Evolutionary conservation across 108 stramenopile genomes (phyloP).

Genomic region (Discostella stelligeroides): DNA sequence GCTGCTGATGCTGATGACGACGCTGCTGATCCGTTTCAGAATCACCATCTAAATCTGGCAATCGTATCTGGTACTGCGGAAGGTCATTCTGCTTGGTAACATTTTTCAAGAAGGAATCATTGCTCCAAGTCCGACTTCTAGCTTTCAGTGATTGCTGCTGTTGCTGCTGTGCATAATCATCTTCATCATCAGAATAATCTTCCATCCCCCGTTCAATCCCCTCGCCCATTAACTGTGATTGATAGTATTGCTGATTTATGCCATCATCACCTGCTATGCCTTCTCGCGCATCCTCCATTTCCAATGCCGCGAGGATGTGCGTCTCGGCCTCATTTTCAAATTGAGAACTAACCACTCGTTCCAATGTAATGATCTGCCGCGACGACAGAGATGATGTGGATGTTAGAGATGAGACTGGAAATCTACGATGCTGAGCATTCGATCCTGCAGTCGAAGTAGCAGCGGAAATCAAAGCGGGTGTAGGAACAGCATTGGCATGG

Average conservation of each 20-base stretch:
- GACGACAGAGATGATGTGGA: not conserved
- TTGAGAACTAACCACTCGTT: slow-evolving; percentile 24
- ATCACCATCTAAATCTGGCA: too few relatives aligned
- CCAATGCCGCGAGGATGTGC: slow-evolving; percentile 38
- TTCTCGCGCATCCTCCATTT: slow-evolving; percentile 26
- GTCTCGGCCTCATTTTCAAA: slow-evolving; percentile 49
- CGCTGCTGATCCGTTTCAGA: not conserved
- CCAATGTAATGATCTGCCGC: slow-evolving; percentile 13
- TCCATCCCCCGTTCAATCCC: slow-evolving; percentile 23
- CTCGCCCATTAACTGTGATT: not conserved
- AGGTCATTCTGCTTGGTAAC: not conserved
- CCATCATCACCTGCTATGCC: slow-evolving; percentile 8
- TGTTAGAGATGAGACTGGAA: too few relatives aligned
- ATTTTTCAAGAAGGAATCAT: not conserved
- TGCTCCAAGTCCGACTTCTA: not conserved
- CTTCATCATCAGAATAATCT: slow-evolving; percentile 48
- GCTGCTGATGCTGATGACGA: not conserved
- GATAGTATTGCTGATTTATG: slow-evolving; percentile 17
- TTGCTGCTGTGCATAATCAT: slow-evolving; percentile 15
- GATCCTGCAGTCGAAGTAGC: too few relatives aligned
- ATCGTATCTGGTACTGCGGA: not conserved
- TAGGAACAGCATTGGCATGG: too few relatives aligned
- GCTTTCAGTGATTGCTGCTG: not conserved
- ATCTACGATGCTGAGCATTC: too few relatives aligned
- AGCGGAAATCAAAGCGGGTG: too few relatives aligned